Base-by-base conservation (phyloP, 1,139 yeast genomes). In the Magnusiomyces suaveolens region DNA sequence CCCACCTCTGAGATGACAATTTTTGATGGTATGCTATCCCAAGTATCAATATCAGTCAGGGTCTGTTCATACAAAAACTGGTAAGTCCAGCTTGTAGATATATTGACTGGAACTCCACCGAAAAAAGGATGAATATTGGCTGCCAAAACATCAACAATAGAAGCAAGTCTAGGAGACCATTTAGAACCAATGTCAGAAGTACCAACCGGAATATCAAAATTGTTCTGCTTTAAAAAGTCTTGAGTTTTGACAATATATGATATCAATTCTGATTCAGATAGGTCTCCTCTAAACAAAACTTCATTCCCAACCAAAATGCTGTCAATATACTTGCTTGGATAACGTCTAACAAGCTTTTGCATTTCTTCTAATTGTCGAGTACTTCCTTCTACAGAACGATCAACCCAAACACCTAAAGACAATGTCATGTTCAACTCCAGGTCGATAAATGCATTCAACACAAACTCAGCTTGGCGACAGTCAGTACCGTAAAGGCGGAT, bases 111-210 rank as follows among this genome's bases (percentile, higher is more conserved):
- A 0, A 75, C 76, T 0, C 89, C 89, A 1, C 82, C 80, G 66
- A 83, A 82, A 59, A 83, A 83, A 2, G 89, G 89, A 66, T 82
- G 87, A 8, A 82, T 72, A 63, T 82, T 83, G 3, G 82, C 81
- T 0, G 87, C 89, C 41, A 81, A 66, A 10, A 83, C 66, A 61
- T 83, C 87, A 8, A 81, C 70, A 43, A 72, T 72, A 12, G 67
- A 53, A 1, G 63, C 65, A 54, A 68, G 53, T 43, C 54, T 56
- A 73, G 59, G 12, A 64, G 69, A 46, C 69, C 65, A 59, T 64
- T 71, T 66, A 1, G 80, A 71, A 16, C 83, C 84, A 59, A 80
- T 64, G 58, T 81, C 83, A 4, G 80, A 73, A 0, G 83, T 79
- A 0, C 84, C 85, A 2, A 81, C 76, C 1, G 79, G 80, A 20